A percentile compares a stretch with the other conserved stretches of the same genome.
Conservation (phyloP, 2,329 filamentous ascomycete species). For the Pseudocercospora musae region DNA sequence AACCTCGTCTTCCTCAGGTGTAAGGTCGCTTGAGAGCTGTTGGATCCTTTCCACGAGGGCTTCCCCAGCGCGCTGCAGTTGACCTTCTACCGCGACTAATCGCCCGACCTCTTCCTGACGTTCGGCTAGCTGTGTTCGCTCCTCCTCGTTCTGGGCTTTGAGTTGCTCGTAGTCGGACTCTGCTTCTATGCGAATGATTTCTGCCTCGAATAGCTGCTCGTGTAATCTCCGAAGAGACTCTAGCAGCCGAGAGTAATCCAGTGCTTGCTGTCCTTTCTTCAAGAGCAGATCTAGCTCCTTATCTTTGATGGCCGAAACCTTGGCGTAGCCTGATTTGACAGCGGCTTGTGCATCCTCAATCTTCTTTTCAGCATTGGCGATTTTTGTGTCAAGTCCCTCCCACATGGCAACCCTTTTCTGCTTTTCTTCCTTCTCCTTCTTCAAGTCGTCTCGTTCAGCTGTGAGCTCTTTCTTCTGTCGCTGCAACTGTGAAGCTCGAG, state of each 20-base stretch:
- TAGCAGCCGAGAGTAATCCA: slow-evolving; percentile 60
- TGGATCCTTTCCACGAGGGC: slow-evolving; percentile 31
- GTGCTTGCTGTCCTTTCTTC: slow-evolving; percentile 39
- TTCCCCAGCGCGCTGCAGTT: neutral
- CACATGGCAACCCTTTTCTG: slow-evolving; percentile 63
- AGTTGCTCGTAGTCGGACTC: slow-evolving; percentile 72
- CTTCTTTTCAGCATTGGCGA: slow-evolving; percentile 56
- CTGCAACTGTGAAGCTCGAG: slow-evolving; percentile 24
- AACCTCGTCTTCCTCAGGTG: slow-evolving; percentile 27
- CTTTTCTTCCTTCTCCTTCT: slow-evolving; percentile 39
- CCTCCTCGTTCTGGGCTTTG: slow-evolving; percentile 57
- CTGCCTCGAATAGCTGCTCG: slow-evolving; percentile 63
- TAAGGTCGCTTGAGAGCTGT: neutral
- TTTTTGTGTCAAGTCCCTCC: slow-evolving; percentile 65
- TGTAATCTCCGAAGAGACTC: slow-evolving; percentile 60
- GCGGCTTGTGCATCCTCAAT: slow-evolving; percentile 41
- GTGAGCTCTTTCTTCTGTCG: slow-evolving; percentile 32
- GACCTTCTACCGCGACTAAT: slow-evolving; percentile 28
- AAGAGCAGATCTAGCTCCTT: slow-evolving; percentile 28
- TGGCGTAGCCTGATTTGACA: slow-evolving; percentile 43
- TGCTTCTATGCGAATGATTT: slow-evolving; percentile 73
- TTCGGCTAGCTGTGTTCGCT: slow-evolving; percentile 53
- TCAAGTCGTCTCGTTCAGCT: slow-evolving; percentile 40
- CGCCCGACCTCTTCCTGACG: slow-evolving; percentile 42
- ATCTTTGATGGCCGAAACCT: slow-evolving; percentile 47